These are phyloP conservation scores for Ceratorhiza oryzae-sativae DNA, from an alignment of 1,284 basidiomycete species.

Conservation along the genomic window DNA sequence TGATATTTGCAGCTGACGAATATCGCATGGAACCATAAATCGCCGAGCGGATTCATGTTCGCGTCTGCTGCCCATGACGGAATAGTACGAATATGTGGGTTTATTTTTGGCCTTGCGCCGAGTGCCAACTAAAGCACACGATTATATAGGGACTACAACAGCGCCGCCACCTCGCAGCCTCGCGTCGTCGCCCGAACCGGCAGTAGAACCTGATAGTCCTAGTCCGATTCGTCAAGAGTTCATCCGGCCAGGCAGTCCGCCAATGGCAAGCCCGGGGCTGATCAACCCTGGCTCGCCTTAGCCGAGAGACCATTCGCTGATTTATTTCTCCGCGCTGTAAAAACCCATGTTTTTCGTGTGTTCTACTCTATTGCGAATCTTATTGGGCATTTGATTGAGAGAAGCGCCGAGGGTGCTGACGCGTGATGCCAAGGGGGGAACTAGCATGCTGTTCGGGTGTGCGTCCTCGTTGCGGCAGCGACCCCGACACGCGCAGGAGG, in stretches of 20 bases:
- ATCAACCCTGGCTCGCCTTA: neutral
- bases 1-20: constrained; percentile 17
- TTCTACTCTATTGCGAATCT: neutral
- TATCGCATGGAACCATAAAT: constrained; percentile 36
- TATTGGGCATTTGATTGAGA: neutral
- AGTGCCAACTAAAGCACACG: neutral
- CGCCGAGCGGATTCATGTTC: constrained; percentile 36
- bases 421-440: constrained; percentile 9
- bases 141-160: constrained; percentile 28
- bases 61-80: constrained; percentile 35
- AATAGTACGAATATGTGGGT: constrained; percentile 29
- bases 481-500: constrained; percentile 11
- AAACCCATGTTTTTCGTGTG: neutral
- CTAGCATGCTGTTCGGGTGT: neutral
- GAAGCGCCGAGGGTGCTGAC: neutral
- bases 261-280: neutral
- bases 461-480: constrained; percentile 20
- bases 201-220: neutral
- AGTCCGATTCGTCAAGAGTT: neutral
- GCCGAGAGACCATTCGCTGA: neutral
- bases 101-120: neutral
- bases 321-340: neutral
- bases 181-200: constrained; percentile 17
- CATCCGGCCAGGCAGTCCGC: constrained; percentile 7
- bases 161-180: constrained; percentile 14